Evolutionary conservation across 139 green algal species (phyloP), one percentile per base, ranked within the genome.

Genomic region (Picochlorum sp.): DNA sequence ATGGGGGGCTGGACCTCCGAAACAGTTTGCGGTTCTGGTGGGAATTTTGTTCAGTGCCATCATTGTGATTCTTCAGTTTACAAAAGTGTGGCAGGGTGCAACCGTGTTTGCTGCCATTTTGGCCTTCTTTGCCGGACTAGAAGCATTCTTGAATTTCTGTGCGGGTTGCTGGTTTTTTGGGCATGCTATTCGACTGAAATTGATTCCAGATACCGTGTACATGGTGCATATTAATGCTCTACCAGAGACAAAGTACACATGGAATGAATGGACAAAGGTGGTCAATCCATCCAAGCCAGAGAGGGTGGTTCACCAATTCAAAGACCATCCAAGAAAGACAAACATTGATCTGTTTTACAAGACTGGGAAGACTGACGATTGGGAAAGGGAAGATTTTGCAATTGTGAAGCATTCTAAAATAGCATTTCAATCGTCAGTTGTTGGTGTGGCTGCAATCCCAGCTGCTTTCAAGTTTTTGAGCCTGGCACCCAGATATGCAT

Each of bases 371-470:
- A 78, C 66, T 3, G 67, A 77, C 18, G 72, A 77, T 33, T 68
- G 61, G 51, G 68, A 65, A 26, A 57, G 47, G 0, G 61, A 82
- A 49, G 67, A 73, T 39, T 80, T 82, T 57, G 45, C 75, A 40
- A 36, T 52, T 22, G 54, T 81, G 45, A 77, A 77, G 58, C 74
- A 81, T 54, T 63, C 58, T 54, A 80, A 82, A 65, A 68, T 80
- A 6, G 57, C 43, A 3, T 69, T 78, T 67, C 76, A 70, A 51
- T 50, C 67, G 2, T 61, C 73, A 30, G 39, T 65, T 47, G 51
- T 81, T 45, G 56, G 64, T 37, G 24, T 72, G 7, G 61, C 50
- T 6, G 74, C 61, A 9, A 28, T 80, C 12, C 51, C 74, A 3
- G 65, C 64, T 24, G 35, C 61, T 3, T 81, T 61, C 64, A 62